Evolutionary conservation across 441 rosid genomes (phyloP).

Genomic region (Croton setiger): DNA sequence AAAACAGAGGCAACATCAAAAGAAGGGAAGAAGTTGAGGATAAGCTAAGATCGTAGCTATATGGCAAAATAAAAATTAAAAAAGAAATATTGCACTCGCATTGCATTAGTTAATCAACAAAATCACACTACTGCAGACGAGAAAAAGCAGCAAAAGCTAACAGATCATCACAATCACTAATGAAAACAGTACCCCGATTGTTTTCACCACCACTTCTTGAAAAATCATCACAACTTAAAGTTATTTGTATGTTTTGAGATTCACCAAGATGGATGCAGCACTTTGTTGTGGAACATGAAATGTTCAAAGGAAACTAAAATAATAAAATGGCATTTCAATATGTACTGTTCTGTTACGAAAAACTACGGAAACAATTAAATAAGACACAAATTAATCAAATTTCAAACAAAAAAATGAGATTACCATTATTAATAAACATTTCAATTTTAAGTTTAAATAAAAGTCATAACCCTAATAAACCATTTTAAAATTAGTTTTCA

Average conservation of each 20-base stretch:
- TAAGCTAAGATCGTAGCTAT: background rate
- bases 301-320: background rate
- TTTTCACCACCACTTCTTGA: background rate
- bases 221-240: background rate
- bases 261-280: background rate
- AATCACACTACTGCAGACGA: background rate
- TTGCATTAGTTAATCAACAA: background rate
- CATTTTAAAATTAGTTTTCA: background rate
- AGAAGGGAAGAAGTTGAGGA: background rate
- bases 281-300: background rate
- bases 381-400: background rate
- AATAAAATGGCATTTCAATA: background rate
- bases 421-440: background rate
- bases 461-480: background rate
- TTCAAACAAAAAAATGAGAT: background rate
- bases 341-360: no score
- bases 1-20: background rate
- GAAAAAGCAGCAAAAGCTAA: background rate
- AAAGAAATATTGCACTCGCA: no score
- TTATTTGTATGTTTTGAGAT: background rate
- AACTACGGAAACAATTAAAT: background rate
- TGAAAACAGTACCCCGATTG: background rate
- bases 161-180: background rate
- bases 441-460: background rate
- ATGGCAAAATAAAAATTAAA: background rate